Base-by-base conservation (phyloP, 148 eudicot genomes). In the Selenicereus undatus region DNA sequence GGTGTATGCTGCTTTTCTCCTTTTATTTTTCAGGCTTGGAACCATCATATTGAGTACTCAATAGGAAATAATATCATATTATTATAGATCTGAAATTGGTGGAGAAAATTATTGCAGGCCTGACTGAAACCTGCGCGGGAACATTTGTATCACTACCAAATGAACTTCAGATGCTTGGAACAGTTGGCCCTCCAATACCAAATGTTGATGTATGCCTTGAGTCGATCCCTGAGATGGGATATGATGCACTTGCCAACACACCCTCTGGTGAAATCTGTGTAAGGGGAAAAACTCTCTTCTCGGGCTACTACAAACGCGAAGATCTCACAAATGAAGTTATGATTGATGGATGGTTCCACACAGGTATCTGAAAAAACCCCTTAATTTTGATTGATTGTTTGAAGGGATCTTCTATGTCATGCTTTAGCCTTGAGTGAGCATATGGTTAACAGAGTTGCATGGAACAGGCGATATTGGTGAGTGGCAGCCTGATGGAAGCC, bases 301-400 rank as follows among this genome's bases (percentile, higher is more conserved):
- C 97, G 26, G 99, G 99, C 35, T 96, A 93, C 84, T 89, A 86
- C 87, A 96, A 96, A 82, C 93, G 99, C 77, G 99, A 93, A 72
- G 99, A 95, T 79, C 97, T 95, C 76, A 95, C 99, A 16, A 86
- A 87, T 78, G 99, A 96, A 86, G 99, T 96, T 71, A n/a, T 93
- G 82, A 39, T 89, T 80, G 93, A 96, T 86, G 99, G 98, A 83
- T 96, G 99, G 99, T 91, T 96, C 87, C 97, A 95, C 88, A 92
- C 98, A 90, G 98, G 97, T 95, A 22, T 45, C 42, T 35, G 6
- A 3, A 22, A 24, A 1, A 39, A 0, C 30, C 29, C 11, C 69
- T 39, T 35, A 24, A 62, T n/a, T 58, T 18, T 54, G 22, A 72
- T 79, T 42, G 12, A 52, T 35, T 39, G 43, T 39, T 21, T 21